These are phyloP conservation scores for Aegilops longissima DNA, from an alignment of 176 grass and related monocot species.

Conservation along the genomic window DNA sequence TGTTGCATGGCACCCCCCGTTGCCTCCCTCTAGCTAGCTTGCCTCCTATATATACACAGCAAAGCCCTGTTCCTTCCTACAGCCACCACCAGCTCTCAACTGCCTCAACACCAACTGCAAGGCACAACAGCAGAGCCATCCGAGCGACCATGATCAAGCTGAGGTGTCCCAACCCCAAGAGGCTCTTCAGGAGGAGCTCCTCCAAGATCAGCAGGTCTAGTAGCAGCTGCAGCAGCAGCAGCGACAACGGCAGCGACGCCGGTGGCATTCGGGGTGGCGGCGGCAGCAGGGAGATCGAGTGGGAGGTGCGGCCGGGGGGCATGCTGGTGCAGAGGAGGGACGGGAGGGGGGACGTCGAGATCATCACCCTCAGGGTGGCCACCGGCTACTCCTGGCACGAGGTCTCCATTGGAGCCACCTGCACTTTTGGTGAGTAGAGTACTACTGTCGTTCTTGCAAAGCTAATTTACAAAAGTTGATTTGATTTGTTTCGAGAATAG, in stretches of 20 bases:
- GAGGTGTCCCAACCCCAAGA: slow-evolving; percentile 88
- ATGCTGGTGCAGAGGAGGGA: not conserved
- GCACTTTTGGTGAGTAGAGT: slow-evolving; percentile 64
- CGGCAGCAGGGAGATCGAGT: slow-evolving; percentile 59
- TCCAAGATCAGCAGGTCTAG: slow-evolving; percentile 48
- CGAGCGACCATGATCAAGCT: slow-evolving; percentile 62
- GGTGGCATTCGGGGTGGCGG: not conserved
- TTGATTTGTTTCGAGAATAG: not conserved
- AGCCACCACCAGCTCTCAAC: slow-evolving; percentile 13
- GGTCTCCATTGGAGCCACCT: slow-evolving; percentile 75
- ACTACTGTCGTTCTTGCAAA: not conserved
- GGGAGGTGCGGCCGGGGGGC: slow-evolving; percentile 65
- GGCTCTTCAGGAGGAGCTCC: slow-evolving; percentile 82
- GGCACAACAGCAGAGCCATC: not conserved
- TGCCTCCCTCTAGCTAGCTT: not conserved
- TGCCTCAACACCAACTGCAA: not conserved
- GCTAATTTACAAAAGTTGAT: not conserved
- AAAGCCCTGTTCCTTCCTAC: not conserved
- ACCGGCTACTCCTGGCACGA: slow-evolving; percentile 82
- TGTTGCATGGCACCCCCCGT: not conserved
- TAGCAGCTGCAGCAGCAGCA: slow-evolving; percentile 4
- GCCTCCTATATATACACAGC: slow-evolving; percentile 44
- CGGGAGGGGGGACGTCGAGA: slow-evolving; percentile 45
- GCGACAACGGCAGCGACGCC: slow-evolving; percentile 9
- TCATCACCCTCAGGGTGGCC: slow-evolving; percentile 73